Conservation (phyloP, 1,139 yeast genomes). For the Blastobotrys arbuscula region DNA sequence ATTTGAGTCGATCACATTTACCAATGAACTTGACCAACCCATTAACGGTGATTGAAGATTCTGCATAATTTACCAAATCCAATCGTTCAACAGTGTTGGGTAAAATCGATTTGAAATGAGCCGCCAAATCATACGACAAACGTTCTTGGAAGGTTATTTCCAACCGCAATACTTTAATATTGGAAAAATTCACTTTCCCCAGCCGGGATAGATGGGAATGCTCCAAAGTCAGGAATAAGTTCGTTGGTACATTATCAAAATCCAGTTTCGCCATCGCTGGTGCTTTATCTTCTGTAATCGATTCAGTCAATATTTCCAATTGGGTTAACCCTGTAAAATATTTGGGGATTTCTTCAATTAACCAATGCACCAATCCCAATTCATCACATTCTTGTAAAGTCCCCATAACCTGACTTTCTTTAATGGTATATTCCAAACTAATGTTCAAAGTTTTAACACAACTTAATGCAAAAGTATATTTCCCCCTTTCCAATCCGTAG, state of each 20-base stretch:
- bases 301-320: slow-evolving; percentile 11
- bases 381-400: slow-evolving; percentile 10
- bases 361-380: slow-evolving; percentile 12
- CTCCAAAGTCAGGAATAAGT: slow-evolving; percentile 10
- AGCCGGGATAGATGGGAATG: slow-evolving; percentile 7
- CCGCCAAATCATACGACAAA: slow-evolving; percentile 4
- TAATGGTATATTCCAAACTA: slow-evolving; percentile 7
- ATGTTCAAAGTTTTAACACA: slow-evolving; percentile 10
- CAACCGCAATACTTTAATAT: slow-evolving; percentile 8
- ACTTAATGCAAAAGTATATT: slow-evolving; percentile 6
- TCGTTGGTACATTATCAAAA: slow-evolving; percentile 11
- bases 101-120: slow-evolving; percentile 6
- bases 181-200: slow-evolving; percentile 6
- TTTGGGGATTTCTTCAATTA: slow-evolving; percentile 11
- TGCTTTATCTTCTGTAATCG: slow-evolving; percentile 5
- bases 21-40: slow-evolving; percentile 8
- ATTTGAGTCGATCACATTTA: slow-evolving; percentile 2
- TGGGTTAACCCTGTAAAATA: slow-evolving; percentile 11
- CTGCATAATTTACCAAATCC: slow-evolving; percentile 11
- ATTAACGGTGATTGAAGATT: slow-evolving; percentile 3
- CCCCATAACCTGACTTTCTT: slow-evolving; percentile 8
- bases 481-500: slow-evolving; percentile 6
- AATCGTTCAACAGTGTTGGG: slow-evolving; percentile 10
- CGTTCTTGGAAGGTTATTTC: slow-evolving; percentile 12
- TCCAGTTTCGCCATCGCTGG: slow-evolving; percentile 11